Conservation (phyloP, 2,329 filamentous ascomycete genomes). For the Delphinella strobiligena region DNA sequence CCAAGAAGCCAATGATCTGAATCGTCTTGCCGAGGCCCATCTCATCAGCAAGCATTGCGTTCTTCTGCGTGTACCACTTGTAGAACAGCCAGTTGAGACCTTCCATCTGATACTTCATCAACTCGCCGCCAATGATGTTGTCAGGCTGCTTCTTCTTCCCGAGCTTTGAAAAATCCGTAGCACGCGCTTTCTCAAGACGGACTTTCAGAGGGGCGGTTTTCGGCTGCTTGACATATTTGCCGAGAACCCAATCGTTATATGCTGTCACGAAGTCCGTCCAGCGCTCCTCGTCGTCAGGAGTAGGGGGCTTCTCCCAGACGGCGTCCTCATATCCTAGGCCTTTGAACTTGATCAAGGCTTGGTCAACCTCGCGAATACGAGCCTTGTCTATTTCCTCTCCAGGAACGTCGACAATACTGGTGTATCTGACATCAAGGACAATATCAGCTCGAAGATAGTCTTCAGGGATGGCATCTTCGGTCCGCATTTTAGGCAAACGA, state of each 20-base stretch:
- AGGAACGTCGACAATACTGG: slow-evolving; percentile 42
- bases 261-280: slow-evolving; percentile 73
- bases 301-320: slow-evolving; percentile 78
- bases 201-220: slow-evolving; percentile 45
- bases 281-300: slow-evolving; percentile 48
- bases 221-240: slow-evolving; percentile 58
- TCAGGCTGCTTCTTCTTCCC: slow-evolving; percentile 61
- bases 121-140: slow-evolving; percentile 60
- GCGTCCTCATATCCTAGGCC: slow-evolving; percentile 82
- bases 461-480: slow-evolving; percentile 72
- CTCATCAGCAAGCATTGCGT: slow-evolving; percentile 87
- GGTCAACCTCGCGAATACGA: slow-evolving; percentile 58
- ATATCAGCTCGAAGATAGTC: slow-evolving; percentile 80
- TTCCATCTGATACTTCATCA: slow-evolving; percentile 90
- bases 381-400: slow-evolving; percentile 59
- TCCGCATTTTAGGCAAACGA: slow-evolving; percentile 54
- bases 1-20: slow-evolving; percentile 74
- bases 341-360: slow-evolving; percentile 80
- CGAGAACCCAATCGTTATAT: slow-evolving; percentile 75
- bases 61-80: slow-evolving; percentile 72
- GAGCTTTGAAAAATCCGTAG: slow-evolving; percentile 52
- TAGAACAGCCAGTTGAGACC: slow-evolving; percentile 92
- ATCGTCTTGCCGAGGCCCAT: slow-evolving; percentile 98
- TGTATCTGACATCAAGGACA: slow-evolving; percentile 69
- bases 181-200: slow-evolving; percentile 56